These are phyloP conservation scores for Chlamydomonas sphaeroides DNA, from an alignment of 139 green algal species.

Conservation along the genomic window DNA sequence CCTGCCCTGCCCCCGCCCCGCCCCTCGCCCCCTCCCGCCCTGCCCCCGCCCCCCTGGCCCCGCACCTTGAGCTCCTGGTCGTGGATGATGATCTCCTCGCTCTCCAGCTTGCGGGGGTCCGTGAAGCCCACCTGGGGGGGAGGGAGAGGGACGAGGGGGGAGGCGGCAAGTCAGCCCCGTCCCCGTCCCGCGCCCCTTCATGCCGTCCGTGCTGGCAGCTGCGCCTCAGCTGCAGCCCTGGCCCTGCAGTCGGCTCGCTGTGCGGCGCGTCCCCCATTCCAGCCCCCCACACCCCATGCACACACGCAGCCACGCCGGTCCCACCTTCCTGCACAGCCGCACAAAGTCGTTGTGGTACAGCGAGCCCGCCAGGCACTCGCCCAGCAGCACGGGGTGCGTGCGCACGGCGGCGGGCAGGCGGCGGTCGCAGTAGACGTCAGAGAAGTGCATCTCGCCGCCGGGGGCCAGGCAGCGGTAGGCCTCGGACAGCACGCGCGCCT, in stretches of 20 bases:
- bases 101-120: conserved; percentile 80
- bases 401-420: conserved; percentile 70
- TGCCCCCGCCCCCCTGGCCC: neutral
- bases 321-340: conserved; percentile 63
- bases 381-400: conserved; percentile 55
- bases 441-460: conserved; percentile 97
- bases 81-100: conserved; percentile 71
- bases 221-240: no score
- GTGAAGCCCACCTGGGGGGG: conserved; percentile 79
- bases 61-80: conserved; percentile 75
- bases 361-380: conserved; percentile 94
- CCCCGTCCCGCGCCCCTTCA: no score
- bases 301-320: neutral
- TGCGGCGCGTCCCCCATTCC: no score
- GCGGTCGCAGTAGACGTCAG: conserved; percentile 94
- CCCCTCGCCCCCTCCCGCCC: no score
- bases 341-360: conserved; percentile 96
- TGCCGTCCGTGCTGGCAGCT: no score
- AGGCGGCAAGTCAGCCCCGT: no score
- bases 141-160: no score
- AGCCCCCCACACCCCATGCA: neutral
- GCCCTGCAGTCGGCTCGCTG: no score
- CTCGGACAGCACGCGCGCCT: conserved; percentile 77
- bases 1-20: neutral
- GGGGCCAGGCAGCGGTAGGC: conserved; percentile 83